Base-by-base conservation (phyloP, 192 early-diverging fungal species). In the Polychytrium aggregatum region DNA sequence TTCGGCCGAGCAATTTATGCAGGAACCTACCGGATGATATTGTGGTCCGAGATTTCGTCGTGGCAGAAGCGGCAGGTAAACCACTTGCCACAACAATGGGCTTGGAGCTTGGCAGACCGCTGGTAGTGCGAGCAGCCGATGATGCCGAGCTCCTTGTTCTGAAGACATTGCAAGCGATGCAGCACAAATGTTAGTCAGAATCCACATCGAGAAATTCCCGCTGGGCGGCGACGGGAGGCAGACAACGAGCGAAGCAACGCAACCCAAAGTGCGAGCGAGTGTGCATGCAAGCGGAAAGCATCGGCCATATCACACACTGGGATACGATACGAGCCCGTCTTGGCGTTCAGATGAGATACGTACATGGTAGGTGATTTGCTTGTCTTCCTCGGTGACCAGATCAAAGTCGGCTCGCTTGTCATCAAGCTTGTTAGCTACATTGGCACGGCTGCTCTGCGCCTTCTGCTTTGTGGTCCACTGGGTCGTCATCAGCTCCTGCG, bases 51-150 rank as follows among this genome's bases (percentile, higher is more conserved):
- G 9, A 56, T 60, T 30, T 82, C 77, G 62, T 85, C 78, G 58
- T 87, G 85, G 63, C 85, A 87, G 55, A 87, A 84, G 11, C 85
- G 72, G 53, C 85, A 87, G 1, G 82, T 50, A 46, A 63, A 65
- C 83, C 83, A 87, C 45, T 65, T 63, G n/a, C 71, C 71, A 51
- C 85, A 87, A 57, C 85, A 87, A 25, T 73, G 73, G 8, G 82
- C 82, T 52, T 85, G 76, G 5, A 89, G 53, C 48, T 87, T 89
- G 46, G 69, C 70, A 13, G 72, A 72, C 20, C 87, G 50, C 48
- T 77, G 80, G 49, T 89, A 89, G 60, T 87, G 85, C 47, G 81
- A 73, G 72, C 87, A 89, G 18, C 87, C 87, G 26, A 85, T 55
- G 29, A 76, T 57, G 20, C 44, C 41, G 7, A 44, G 37, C 16